Base-by-base conservation (phyloP, 2,329 filamentous ascomycete genomes). In the Colletotrichum gloeosporioides region DNA sequence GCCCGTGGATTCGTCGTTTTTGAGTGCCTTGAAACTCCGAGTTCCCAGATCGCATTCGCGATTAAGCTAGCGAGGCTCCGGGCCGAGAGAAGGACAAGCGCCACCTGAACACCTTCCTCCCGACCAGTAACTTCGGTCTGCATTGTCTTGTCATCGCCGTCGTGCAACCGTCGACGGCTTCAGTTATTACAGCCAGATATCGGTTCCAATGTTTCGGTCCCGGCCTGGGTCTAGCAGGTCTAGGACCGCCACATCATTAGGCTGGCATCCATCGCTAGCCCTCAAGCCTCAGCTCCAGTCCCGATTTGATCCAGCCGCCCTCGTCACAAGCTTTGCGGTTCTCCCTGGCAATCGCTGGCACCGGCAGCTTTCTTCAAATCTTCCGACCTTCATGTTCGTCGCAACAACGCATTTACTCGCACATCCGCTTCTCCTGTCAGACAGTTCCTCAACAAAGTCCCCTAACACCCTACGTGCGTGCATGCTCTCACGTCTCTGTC, bases 41-140 rank as follows among this genome's bases (percentile, higher is more conserved):
- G 18, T 6, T 8, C 55, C 68, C 44, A 34, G 63, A 64, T 75
- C 73, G 69, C 69, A 44, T 67, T 75, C 62, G 69, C 73, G 69
- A 75, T 61, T 39, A 32, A 27, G 27, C 63, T 29, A 49, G n/a
- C 68, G 31, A 27, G 49, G 25, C 68, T 49, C n/a, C 22, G 55
- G 64, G 16, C 71, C 63, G 34, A 67, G 29, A 25, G 53, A 62
- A 34, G 10, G 3, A 31, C 66, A 29, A 22, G 31, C 25, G 57
- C 55, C 25, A 49, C 15, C 36, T 66, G 18, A 9, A 39, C 34
- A 53, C 34, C 57, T 16, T 22, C 29, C 15, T 70, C 5, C 49
- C 44, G 31, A 63, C 73, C 62, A 44, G 13, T 62, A n/a, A 18
- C 29, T 63, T 27, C 8, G 31, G 16, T 53, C 8, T 25, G 61